Evolutionary conservation across 371 early-diverging fungal species (phyloP).

Genomic region (Synchytrium microbalum): DNA sequence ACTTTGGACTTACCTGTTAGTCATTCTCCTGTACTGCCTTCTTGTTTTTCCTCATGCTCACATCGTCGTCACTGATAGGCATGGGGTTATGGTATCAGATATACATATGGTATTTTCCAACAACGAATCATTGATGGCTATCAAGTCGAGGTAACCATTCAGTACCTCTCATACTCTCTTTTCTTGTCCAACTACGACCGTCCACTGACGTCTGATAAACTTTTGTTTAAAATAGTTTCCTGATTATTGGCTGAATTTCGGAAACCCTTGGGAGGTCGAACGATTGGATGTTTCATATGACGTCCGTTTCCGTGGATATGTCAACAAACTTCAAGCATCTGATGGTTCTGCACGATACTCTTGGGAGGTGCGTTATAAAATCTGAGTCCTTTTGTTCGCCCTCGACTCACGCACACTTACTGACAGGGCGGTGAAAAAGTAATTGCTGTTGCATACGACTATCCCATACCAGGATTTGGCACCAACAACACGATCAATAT

Average conservation of each 20-base stretch:
- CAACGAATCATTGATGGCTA: conserved; percentile 83
- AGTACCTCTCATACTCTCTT: not conserved
- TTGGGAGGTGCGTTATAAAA: conserved; percentile 53
- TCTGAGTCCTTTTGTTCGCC: no score
- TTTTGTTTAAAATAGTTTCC: conserved; percentile 41
- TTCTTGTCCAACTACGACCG: no score
- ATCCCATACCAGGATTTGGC: conserved; percentile 80
- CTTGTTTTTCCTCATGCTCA: conserved; percentile 46
- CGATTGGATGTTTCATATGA: conserved; percentile 77
- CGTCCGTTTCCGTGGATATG: conserved; percentile 77
- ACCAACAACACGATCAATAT: conserved; percentile 86
- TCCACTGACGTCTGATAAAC: conserved; percentile 3
- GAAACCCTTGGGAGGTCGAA: conserved; percentile 87
- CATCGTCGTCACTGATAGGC: not conserved
- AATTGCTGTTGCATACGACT: conserved; percentile 85
- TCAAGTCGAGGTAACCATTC: conserved; percentile 54
- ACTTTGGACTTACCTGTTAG: conserved; percentile 80
- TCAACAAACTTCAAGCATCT: conserved; percentile 55
- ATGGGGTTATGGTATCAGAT: conserved; percentile 43
- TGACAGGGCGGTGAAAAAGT: conserved; percentile 68
- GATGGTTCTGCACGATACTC: conserved; percentile 48
- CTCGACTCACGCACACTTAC: no score
- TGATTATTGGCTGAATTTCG: conserved; percentile 60
- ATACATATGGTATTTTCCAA: conserved; percentile 93
- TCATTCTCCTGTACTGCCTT: no score